phyloP scores from a whole-genome alignment of 108 stramenopile genomes.

The Poteriospumella lacustris region DNA sequence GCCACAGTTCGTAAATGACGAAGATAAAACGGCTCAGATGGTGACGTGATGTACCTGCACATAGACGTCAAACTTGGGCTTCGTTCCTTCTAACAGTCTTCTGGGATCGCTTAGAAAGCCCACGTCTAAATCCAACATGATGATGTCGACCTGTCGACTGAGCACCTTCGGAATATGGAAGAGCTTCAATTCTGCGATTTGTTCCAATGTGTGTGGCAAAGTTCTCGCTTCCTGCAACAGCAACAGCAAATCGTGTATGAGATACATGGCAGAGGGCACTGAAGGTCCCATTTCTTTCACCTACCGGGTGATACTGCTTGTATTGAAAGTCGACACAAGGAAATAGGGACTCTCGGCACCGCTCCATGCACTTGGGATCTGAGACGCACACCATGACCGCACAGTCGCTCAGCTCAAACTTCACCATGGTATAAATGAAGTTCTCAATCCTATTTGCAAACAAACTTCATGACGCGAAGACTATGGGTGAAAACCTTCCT shows the following conservation, averaged over 20 bases:
- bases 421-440: conserved; percentile 22
- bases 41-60: conserved; percentile 1
- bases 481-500: too few relatives aligned
- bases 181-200: conserved; percentile 19
- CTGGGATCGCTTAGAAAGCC: conserved; percentile 1
- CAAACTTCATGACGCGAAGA: too few relatives aligned
- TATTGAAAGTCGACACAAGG: conserved; percentile 23
- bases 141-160: neutral
- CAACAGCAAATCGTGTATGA: too few relatives aligned
- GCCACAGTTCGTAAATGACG: neutral
- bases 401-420: conserved; percentile 16
- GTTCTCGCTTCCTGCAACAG: neutral
- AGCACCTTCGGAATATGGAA: conserved; percentile 21
- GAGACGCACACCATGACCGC: conserved; percentile 11
- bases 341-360: neutral
- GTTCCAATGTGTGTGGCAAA: conserved; percentile 9
- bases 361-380: neutral
- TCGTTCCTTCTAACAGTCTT: conserved; percentile 3
- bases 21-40: neutral
- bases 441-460: conserved; percentile 24
- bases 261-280: too few relatives aligned
- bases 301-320: neutral
- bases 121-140: conserved; percentile 27
- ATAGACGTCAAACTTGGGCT: neutral
- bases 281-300: neutral